A percentile compares a stretch with the other conserved stretches of the same genome.
phyloP scores from a whole-genome alignment of 2,329 filamentous ascomycete species.

The Penicillium hesseltinei region DNA sequence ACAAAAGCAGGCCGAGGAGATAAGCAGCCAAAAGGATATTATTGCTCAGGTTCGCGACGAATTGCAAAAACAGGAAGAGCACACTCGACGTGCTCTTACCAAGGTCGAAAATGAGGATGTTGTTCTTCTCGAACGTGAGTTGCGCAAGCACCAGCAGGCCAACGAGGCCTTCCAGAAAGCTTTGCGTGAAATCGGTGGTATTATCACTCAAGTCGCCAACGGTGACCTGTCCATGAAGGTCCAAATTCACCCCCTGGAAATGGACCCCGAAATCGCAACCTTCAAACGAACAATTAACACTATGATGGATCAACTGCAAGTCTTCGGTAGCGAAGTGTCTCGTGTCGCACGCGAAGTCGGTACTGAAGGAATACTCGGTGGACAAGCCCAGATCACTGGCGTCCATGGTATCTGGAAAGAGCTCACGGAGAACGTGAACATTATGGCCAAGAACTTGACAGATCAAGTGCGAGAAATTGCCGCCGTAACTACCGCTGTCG shows the following conservation, averaged over 20 bases:
- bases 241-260: conserved; percentile 89
- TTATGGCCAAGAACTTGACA: conserved; percentile 79
- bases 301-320: conserved; percentile 97
- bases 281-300: conserved; percentile 99
- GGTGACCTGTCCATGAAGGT: conserved; percentile 97
- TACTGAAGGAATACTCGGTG: conserved; percentile 89
- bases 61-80: conserved; percentile 78
- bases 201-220: conserved; percentile 92
- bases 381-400: conserved; percentile 88
- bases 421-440: conserved; percentile 84
- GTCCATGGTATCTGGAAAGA: conserved; percentile 98
- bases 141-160: conserved; percentile 96
- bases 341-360: conserved; percentile 92
- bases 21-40: conserved; percentile 81
- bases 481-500: conserved; percentile 78
- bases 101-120: conserved; percentile 85
- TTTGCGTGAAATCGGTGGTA: conserved; percentile 91
- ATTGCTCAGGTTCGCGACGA: conserved; percentile 83
- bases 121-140: conserved; percentile 81
- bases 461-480: conserved; percentile 84
- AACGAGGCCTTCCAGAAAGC: conserved; percentile 99
- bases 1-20: conserved; percentile 88
- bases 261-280: conserved; percentile 96
- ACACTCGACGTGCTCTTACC: conserved; percentile 78
- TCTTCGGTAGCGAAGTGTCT: conserved; percentile 95